Evolutionary conservation across 352 stramenopile genomes (phyloP), one percentile per base, ranked within the genome.

Genomic region (Elongisporangium anandrum): DNA sequence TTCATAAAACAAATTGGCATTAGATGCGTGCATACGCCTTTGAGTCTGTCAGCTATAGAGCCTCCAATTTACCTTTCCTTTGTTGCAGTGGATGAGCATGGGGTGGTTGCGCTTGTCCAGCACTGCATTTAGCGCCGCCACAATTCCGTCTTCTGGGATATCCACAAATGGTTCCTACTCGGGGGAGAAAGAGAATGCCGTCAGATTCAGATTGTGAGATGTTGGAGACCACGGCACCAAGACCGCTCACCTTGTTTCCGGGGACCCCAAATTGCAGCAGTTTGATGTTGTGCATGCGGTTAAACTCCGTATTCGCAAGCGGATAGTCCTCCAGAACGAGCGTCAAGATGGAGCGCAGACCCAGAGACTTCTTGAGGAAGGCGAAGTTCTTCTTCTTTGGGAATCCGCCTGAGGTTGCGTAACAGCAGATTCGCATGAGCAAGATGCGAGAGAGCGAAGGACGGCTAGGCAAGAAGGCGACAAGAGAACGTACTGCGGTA

Each of bases 351-450:
- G 80, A 91, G 56, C 80, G 81, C 47, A 96, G 68, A 29, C 79
- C 78, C 48, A 96, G 63, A 22, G 73, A 85, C 59, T 88, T 84
- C 47, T 85, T 80, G 2, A 96, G 64, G 57, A 96, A 96, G 5
- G 81, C 68, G 64, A 94, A 91, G 69, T 96, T 94, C 64, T 96
- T 96, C 61, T 90, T 94, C 73, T 94, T 93, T 6, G 87, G 87
- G 69, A 96, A 96, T 5, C 84, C 83, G 53, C 79, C 79, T 89
- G 47, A 8, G 2, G 21, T 29, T 1, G 0, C 8, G 2, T 24
- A 12, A 53, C 20, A 6, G 9, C 17, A 51, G 20, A 22, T 51
- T 9, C 3, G 51, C 16, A 4, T 22, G 39, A 45, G 5, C 57
- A n/a, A 17, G 4, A 0, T 2, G 50, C 17, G 15, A 49, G 10